Evolutionary conservation across 78 protist genomes (phyloP).

Genomic region (Dictyostelium capitatum): DNA sequence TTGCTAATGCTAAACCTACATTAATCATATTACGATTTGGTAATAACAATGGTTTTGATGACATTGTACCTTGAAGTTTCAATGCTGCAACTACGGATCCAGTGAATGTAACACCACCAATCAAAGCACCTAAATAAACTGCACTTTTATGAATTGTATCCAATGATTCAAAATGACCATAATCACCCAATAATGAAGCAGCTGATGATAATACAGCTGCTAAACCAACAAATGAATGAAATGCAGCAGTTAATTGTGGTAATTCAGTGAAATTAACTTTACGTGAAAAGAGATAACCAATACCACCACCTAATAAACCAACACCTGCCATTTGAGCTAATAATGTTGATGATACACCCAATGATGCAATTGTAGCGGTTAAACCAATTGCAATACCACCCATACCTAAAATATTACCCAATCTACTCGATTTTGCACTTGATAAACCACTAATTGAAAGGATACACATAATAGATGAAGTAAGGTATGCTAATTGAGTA

Average conservation of each 20-base stretch:
- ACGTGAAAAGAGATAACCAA: constrained; percentile 73
- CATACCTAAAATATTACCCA: constrained; percentile 79
- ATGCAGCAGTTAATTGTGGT: constrained; percentile 91
- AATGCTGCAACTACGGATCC: constrained; percentile 97
- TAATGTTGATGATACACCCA: constrained; percentile 6
- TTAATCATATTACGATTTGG: constrained; percentile 86
- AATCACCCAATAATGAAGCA: constrained; percentile 15
- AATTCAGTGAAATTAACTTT: constrained; percentile 79
- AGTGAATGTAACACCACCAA: constrained; percentile 94
- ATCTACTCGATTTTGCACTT: constrained; percentile 43
- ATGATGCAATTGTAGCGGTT: constrained; percentile 40
- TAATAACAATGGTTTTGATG: constrained; percentile 74
- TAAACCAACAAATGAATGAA: constrained; percentile 92
- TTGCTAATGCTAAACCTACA: constrained; percentile 48
- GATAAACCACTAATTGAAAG: constrained; percentile 71
- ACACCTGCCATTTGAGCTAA: constrained; percentile 31
- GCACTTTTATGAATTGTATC: constrained; percentile 55
- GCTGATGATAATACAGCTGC: constrained; percentile 83
- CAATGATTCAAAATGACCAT: constrained; percentile 1
- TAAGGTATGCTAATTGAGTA: constrained; percentile 45
- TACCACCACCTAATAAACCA: constrained; percentile 55
- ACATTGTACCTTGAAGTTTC: constrained; percentile 93
- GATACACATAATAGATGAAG: constrained; percentile 48
- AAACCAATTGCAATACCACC: constrained; percentile 82
- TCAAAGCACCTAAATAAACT: constrained; percentile 88